Evolutionary conservation across 441 rosid genomes (phyloP).

Genomic region (Croton setiger): DNA sequence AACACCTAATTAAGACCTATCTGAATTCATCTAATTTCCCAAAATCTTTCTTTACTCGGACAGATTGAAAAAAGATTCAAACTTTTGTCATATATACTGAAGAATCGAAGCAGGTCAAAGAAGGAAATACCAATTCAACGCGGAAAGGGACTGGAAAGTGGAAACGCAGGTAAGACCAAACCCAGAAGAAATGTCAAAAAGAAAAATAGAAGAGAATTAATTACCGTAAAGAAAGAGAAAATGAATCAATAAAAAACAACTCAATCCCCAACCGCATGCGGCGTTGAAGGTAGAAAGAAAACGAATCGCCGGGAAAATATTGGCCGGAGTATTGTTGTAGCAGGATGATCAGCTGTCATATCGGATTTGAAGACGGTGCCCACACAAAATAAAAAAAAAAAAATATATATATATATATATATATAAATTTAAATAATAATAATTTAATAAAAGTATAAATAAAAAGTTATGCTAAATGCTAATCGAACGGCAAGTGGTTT

Average conservation of each 20-base stretch:
- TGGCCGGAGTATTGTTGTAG: constrained; percentile 5
- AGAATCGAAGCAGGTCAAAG: constrained; percentile 13
- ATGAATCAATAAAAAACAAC: background rate
- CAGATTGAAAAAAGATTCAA: constrained; percentile 10
- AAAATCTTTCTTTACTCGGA: background rate
- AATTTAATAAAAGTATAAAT: background rate
- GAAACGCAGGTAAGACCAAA: background rate
- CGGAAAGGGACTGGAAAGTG: constrained; percentile 9
- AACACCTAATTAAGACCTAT: background rate
- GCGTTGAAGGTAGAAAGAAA: background rate
- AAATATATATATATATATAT: background rate
- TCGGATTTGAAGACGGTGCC: constrained; percentile 6
- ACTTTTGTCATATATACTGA: background rate
- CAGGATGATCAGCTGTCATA: constrained; percentile 9
- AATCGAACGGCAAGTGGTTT: constrained; percentile 6
- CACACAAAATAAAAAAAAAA: constrained; percentile 9
- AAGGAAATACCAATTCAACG: constrained; percentile 5
- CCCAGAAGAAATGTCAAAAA: background rate
- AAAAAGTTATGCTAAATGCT: constrained; percentile 8
- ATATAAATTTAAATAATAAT: background rate
- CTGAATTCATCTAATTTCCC: background rate
- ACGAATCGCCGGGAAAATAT: constrained; percentile 3
- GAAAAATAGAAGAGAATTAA: background rate
- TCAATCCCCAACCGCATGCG: constrained; percentile 10
- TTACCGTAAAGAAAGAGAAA: background rate